Evolutionary conservation across 768 basidiomycete species (phyloP).

Genomic region (Mycena epipterygia): DNA sequence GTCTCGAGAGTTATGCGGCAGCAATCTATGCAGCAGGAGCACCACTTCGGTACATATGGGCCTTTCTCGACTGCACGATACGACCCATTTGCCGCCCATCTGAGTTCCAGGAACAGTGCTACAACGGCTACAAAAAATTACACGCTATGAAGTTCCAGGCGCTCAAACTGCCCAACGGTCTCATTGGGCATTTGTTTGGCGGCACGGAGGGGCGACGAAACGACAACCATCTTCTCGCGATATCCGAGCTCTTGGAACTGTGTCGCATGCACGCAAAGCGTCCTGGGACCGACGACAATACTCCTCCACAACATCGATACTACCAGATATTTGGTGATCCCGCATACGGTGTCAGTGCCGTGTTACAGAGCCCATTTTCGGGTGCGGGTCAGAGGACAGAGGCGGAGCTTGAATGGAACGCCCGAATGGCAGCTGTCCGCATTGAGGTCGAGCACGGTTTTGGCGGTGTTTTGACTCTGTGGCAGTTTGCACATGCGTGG

Average conservation of each 20-base stretch:
- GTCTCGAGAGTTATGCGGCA: not conserved
- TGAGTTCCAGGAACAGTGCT: conserved; percentile 21
- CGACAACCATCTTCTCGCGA: conserved; percentile 34
- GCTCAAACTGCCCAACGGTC: conserved; percentile 41
- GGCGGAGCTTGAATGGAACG: conserved; percentile 42
- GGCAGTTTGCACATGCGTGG: conserved; percentile 41
- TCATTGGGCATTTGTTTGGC: conserved; percentile 42
- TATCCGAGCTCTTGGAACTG: conserved; percentile 35
- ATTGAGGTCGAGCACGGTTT: conserved; percentile 48
- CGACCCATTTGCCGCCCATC: conserved; percentile 28
- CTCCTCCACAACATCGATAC: conserved; percentile 6
- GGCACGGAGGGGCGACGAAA: conserved; percentile 37
- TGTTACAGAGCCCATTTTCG: conserved; percentile 38
- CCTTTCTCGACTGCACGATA: conserved; percentile 44
- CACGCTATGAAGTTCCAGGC: conserved; percentile 47
- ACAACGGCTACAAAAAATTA: conserved; percentile 43
- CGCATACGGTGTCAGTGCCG: conserved; percentile 39
- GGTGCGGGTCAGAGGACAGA: conserved; percentile 35
- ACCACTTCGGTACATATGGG: conserved; percentile 32
- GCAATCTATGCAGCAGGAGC: conserved; percentile 33
- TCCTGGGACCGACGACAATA: conserved; percentile 4
- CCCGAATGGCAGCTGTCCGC: conserved; percentile 38
- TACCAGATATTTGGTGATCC: conserved; percentile 45
- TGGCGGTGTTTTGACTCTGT: conserved; percentile 34
- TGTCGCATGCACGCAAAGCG: conserved; percentile 37